Conservation (phyloP, 352 stramenopile species). For the Globisporangium sylvaticum region DNA sequence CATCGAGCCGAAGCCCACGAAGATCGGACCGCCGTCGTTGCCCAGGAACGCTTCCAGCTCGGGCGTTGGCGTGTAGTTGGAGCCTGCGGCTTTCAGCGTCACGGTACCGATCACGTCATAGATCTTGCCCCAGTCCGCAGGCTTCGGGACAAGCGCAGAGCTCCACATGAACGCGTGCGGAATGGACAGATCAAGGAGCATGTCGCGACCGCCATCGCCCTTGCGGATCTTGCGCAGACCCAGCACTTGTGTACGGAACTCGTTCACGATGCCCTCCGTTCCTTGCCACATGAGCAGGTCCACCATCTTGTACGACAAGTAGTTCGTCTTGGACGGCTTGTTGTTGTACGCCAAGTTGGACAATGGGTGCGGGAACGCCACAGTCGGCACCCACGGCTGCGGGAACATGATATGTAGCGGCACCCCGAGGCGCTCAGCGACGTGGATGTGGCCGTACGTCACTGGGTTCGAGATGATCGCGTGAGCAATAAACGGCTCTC, state of each 20-base stretch:
- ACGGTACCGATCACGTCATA: constrained; percentile 14
- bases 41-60: constrained; percentile 67
- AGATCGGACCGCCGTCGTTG: constrained; percentile 66
- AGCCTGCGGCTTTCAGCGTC: neutral
- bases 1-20: constrained; percentile 94
- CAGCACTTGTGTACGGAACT: constrained; percentile 45
- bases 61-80: constrained; percentile 31
- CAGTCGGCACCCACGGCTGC: constrained; percentile 88
- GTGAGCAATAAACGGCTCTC: constrained; percentile 75
- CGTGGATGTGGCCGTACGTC: constrained; percentile 90
- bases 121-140: constrained; percentile 48
- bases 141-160: constrained; percentile 44
- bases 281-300: constrained; percentile 44
- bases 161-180: constrained; percentile 79
- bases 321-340: constrained; percentile 42
- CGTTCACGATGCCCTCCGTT: constrained; percentile 42
- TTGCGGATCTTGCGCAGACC: constrained; percentile 35
- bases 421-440: constrained; percentile 88
- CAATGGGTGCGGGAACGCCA: constrained; percentile 88
- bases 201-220: constrained; percentile 25
- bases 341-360: constrained; percentile 77
- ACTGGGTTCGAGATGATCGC: constrained; percentile 94
- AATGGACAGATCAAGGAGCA: constrained; percentile 30
- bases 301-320: constrained; percentile 49
- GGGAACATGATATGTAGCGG: constrained; percentile 95